Evolutionary conservation across 345 rosid species (phyloP).

Genomic region (Heritiera littoralis): DNA sequence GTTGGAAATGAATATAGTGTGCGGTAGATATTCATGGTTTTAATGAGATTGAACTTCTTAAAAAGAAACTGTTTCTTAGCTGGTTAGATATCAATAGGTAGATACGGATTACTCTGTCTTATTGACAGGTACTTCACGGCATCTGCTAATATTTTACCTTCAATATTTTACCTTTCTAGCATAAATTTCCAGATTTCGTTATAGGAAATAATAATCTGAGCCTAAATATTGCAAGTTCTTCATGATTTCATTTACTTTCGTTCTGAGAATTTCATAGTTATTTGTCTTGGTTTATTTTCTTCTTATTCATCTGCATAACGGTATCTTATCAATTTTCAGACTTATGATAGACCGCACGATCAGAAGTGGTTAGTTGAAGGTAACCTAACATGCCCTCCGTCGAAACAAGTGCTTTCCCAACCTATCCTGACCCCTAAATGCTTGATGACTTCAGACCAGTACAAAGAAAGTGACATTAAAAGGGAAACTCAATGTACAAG

Average conservation of each 20-base stretch:
- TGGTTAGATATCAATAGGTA: not conserved
- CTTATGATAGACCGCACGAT: not conserved
- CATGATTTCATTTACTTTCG: not conserved
- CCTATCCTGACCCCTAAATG: not conserved
- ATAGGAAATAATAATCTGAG: not conserved
- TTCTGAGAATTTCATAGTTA: not conserved
- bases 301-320: not conserved
- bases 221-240: not conserved
- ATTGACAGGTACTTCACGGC: not conserved
- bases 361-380: conserved; percentile 6
- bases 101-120: not conserved
- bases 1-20: not conserved
- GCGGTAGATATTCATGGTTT: not conserved
- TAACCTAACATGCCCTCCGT: not conserved
- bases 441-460: not conserved
- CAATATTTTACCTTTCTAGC: not conserved
- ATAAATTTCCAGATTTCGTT: not conserved
- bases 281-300: not conserved
- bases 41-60: not conserved
- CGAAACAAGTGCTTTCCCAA: not conserved
- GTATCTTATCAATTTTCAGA: not conserved
- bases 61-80: not conserved
- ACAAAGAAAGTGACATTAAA: not conserved
- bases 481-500: no score
- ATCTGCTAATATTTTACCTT: not conserved